Percentiles rank a stretch among this genome's conserved stretches.
Conservation (phyloP, 139 green algal species). For the Zygnema circumcarinatum region DNA sequence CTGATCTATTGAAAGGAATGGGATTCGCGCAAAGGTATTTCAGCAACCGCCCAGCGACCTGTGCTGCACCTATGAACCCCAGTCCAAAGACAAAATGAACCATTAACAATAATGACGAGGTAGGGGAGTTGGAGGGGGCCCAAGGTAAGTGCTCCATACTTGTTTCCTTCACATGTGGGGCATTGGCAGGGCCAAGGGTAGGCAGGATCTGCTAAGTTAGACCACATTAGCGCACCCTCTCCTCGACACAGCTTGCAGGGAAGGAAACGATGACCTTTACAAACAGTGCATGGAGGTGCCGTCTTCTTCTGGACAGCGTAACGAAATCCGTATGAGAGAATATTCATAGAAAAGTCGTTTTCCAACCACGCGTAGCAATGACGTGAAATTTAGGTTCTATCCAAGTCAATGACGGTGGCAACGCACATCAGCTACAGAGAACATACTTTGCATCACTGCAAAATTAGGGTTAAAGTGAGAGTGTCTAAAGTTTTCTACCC, state of each 20-base stretch:
- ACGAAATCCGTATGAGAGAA: too few relatives aligned
- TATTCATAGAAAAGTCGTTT: too few relatives aligned
- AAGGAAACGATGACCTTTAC: constrained; percentile 12
- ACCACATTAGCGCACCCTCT: neutral
- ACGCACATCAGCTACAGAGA: too few relatives aligned
- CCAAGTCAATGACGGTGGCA: too few relatives aligned
- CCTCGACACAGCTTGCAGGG: constrained; percentile 11
- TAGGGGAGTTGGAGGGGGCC: neutral
- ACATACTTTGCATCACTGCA: too few relatives aligned
- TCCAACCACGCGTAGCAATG: too few relatives aligned
- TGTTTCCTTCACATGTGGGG: constrained; percentile 15
- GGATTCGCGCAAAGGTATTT: neutral
- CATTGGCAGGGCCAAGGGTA: constrained; percentile 13
- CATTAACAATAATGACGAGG: neutral
- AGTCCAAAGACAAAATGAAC: neutral
- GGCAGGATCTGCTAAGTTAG: neutral
- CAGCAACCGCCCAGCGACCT: neutral
- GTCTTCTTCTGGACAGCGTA: constrained; percentile 24
- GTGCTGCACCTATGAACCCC: neutral
- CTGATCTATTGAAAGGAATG: neutral
- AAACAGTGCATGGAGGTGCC: constrained; percentile 11
- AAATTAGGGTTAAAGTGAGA: too few relatives aligned
- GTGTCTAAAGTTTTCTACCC: too few relatives aligned
- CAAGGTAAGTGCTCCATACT: neutral
- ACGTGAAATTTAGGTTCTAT: too few relatives aligned